Conservation (phyloP, 371 early-diverging fungal genomes). For the Rhizopus delemar region DNA sequence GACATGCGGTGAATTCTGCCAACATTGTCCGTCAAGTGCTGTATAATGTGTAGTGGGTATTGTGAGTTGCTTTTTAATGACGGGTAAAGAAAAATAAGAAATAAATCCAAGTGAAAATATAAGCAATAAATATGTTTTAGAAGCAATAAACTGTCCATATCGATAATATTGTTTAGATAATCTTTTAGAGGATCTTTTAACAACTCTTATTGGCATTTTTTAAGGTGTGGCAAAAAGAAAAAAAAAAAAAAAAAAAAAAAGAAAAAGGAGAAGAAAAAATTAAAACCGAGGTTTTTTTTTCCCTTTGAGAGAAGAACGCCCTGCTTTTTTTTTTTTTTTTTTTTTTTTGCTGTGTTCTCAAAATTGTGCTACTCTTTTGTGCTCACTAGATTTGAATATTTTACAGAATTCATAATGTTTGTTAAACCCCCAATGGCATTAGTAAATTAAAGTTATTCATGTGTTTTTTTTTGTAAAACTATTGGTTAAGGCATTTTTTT, state of each 20-base stretch:
- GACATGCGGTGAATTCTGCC: constrained; percentile 40
- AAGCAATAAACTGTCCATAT: constrained; percentile 25
- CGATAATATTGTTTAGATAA: constrained; percentile 27
- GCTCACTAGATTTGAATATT: too few relatives aligned
- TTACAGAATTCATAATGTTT: too few relatives aligned
- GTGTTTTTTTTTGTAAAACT: too few relatives aligned
- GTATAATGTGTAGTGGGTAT: constrained; percentile 16
- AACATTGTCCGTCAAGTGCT: constrained; percentile 30
- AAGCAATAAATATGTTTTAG: constrained; percentile 25
- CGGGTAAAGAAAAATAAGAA: constrained; percentile 26
- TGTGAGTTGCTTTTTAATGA: constrained; percentile 13
- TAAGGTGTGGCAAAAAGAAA: not conserved
- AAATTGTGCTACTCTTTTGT: too few relatives aligned
- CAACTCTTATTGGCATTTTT: constrained; percentile 24
- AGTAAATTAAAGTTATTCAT: too few relatives aligned
- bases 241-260: not conserved
- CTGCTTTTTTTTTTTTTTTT: too few relatives aligned
- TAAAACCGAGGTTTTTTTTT: not conserved
- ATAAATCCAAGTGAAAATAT: constrained; percentile 27
- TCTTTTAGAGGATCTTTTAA: constrained; percentile 9
- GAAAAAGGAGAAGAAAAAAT: not conserved
- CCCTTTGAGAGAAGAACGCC: not conserved
- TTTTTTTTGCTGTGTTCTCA: too few relatives aligned
- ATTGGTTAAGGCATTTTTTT: too few relatives aligned
- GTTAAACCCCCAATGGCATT: too few relatives aligned